A percentile compares a stretch with the other conserved stretches of the same genome.
Conservation (phyloP, 306 rosid genomes). For the Fragaria ananassa region DNA sequence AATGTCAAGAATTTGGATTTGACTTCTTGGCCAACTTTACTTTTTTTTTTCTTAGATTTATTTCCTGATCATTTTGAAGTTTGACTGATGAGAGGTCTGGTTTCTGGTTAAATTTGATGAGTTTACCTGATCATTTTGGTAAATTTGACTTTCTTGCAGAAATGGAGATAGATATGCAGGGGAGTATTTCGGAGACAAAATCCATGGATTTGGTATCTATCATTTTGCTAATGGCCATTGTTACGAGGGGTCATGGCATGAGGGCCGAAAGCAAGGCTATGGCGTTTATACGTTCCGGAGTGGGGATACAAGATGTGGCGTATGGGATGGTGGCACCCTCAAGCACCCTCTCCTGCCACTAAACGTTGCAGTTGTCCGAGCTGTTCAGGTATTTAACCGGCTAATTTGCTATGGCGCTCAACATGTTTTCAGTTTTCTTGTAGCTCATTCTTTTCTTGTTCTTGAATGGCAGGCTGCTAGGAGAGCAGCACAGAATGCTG, state of each 20-base stretch:
- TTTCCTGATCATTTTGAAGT: too few species aligned
- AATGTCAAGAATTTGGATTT: not conserved
- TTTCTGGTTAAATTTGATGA: not conserved
- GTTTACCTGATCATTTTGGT: constrained; percentile 3
- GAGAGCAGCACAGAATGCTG: constrained; percentile 70
- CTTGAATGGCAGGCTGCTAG: constrained; percentile 65
- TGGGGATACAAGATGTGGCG: constrained; percentile 70
- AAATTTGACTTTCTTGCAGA: constrained; percentile 38
- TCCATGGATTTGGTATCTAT: constrained; percentile 97
- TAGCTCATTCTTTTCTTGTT: not conserved
- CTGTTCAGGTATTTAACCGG: constrained; percentile 59
- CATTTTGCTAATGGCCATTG: constrained; percentile 93
- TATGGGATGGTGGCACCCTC: constrained; percentile 90
- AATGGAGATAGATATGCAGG: constrained; percentile 99
- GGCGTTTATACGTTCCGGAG: constrained; percentile 73
- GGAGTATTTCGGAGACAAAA: constrained; percentile 95
- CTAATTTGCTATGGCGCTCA: not conserved
- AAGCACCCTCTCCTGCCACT: constrained; percentile 59
- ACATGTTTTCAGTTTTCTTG: too few species aligned
- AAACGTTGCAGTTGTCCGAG: constrained; percentile 55
- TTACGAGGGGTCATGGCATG: constrained; percentile 98
- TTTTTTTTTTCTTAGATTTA: not conserved
- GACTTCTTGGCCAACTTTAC: not conserved
- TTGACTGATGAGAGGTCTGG: not conserved
- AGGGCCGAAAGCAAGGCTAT: constrained; percentile 83